A percentile compares a stretch with the other conserved stretches of the same genome.
Evolutionary conservation across 352 stramenopile species (phyloP).

Genomic region (Globisporangium acanthophoron): DNA sequence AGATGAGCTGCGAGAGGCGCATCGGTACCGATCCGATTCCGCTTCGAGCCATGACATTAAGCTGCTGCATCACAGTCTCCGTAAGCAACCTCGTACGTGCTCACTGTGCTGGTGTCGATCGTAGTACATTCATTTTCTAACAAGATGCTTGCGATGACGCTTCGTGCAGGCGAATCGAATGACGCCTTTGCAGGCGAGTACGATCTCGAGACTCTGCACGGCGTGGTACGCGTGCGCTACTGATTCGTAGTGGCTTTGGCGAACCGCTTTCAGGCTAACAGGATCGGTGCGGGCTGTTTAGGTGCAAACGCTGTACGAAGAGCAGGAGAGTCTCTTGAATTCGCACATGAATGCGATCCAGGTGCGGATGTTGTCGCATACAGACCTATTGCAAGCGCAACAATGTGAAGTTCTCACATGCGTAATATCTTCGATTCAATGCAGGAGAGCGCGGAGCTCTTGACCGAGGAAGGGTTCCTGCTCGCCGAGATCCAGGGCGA

Average conservation of each 20-base stretch:
- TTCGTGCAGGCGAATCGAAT: slow-evolving; percentile 16
- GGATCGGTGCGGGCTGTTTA: slow-evolving; percentile 10
- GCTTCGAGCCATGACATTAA: slow-evolving; percentile 59
- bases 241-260: background rate
- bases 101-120: background rate
- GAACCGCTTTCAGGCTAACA: background rate
- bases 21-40: slow-evolving; percentile 27
- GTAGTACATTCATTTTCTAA: background rate
- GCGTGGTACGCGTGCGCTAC: slow-evolving; percentile 35
- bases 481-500: slow-evolving; percentile 86
- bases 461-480: slow-evolving; percentile 94
- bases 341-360: slow-evolving; percentile 96
- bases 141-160: background rate
- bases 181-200: slow-evolving; percentile 26
- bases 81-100: slow-evolving; percentile 43
- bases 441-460: slow-evolving; percentile 94
- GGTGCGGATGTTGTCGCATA: slow-evolving; percentile 24
- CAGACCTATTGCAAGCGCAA: background rate
- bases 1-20: slow-evolving; percentile 13
- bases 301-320: slow-evolving; percentile 92
- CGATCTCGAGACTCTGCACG: slow-evolving; percentile 56
- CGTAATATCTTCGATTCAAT: slow-evolving; percentile 3
- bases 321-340: slow-evolving; percentile 95
- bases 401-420: background rate
- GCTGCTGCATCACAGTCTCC: slow-evolving; percentile 43